Base-by-base conservation (phyloP, 371 early-diverging fungal genomes). In the Massospora cicadina region DNA sequence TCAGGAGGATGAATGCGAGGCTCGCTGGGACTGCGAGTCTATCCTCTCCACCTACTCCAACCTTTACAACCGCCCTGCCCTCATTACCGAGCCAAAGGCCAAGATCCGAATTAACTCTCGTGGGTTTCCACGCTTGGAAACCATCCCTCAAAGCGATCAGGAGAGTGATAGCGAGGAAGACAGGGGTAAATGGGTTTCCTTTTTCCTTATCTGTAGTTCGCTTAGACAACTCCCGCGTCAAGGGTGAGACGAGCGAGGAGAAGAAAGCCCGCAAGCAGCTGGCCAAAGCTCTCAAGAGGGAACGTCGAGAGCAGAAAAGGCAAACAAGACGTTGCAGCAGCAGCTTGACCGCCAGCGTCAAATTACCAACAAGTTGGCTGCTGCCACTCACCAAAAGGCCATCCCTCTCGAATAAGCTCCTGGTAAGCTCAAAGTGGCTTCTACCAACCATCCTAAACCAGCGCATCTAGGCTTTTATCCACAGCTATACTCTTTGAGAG, bases 191-290 rank as follows among this genome's bases (percentile, higher is more conserved):
- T 78, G 76, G 23, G 74, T 70, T 0, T 80, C 79, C 26, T 24
- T 65, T 31, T 76, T 75, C 27, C 33, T 82, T 81, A n/a, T 72
- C 27, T 24, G 76, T 33, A 12, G 33, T 62, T 26, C 24, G 43
- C 24, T 24, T n/a, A 21, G 62, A 30, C 25, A 62, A 23, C 12
- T 23, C 87, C 13, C 77, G 96, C 65, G 68, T 77, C 59, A 86
- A 85, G 68, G 67, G 67, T 10, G 96, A 95, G 77, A 79, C 84
- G 5, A 81, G 79, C 66, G 95, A 91, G 64, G 93, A 95, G 64
- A 92, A 91, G 81, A 86, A 84, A 71, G 78, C 78, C 64, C 81
- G 96, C 64, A 95, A 95, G 74, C 81, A 77, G 64, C 81, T 81
- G 27, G 72, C 89, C 66, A 93, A 94, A 71, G 85, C 81, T 29